Conservation (phyloP, 768 basidiomycete species). For the Glaciozyma martinii region DNA sequence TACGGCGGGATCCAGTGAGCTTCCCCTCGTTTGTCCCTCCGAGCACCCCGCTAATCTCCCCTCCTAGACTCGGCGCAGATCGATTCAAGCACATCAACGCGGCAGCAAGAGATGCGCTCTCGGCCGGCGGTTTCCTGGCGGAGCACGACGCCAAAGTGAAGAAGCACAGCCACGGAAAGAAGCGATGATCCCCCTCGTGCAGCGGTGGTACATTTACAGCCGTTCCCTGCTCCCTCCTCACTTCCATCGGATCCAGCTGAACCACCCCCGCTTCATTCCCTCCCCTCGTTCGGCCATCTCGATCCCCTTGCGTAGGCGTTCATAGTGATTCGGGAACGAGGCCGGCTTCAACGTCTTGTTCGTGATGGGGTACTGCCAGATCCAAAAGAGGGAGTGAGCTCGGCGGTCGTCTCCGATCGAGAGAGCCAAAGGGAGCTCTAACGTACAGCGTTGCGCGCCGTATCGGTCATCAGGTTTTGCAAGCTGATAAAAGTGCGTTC, state of each 20-base stretch:
- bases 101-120: conserved; percentile 82
- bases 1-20: conserved; percentile 70
- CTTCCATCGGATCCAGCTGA: conserved; percentile 3
- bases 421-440: background rate
- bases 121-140: conserved; percentile 68
- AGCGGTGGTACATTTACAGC: too few species aligned
- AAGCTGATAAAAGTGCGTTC: background rate
- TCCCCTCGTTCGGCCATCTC: conserved; percentile 13
- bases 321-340: conserved; percentile 24
- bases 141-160: conserved; percentile 44
- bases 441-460: background rate
- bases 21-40: too few species aligned
- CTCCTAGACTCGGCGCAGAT: conserved; percentile 44
- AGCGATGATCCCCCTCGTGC: too few species aligned
- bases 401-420: background rate
- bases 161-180: background rate
- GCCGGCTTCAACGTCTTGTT: conserved; percentile 21
- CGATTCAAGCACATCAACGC: conserved; percentile 71
- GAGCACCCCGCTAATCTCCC: too few species aligned
- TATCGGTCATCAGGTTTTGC: background rate
- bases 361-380: conserved; percentile 12
- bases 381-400: background rate
- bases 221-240: background rate
- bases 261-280: background rate
- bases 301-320: conserved; percentile 13